phyloP scores from a whole-genome alignment of 2,329 filamentous ascomycete genomes.

The Alternaria viburni region DNA sequence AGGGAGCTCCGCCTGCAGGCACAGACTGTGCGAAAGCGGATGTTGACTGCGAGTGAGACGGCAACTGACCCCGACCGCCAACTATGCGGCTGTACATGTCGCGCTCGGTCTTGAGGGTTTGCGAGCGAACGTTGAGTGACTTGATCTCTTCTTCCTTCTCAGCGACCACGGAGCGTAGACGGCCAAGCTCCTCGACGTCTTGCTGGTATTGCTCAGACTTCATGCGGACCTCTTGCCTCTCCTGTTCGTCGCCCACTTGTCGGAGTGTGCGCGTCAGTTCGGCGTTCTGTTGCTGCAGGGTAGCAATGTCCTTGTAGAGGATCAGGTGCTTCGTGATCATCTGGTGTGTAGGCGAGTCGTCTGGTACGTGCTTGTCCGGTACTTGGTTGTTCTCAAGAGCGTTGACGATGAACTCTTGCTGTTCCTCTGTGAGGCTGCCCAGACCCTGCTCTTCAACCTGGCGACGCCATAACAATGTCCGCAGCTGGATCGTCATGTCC shows the following conservation, averaged over 20 bases:
- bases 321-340: constrained; percentile 91
- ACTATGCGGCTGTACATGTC: constrained; percentile 98
- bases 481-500: constrained; percentile 87
- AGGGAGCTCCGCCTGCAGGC: constrained; percentile 7
- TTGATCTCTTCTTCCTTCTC: constrained; percentile 85
- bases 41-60: constrained; percentile 39
- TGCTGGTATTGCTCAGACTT: constrained; percentile 62
- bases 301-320: constrained; percentile 82
- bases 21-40: constrained; percentile 32
- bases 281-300: constrained; percentile 87
- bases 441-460: constrained; percentile 81
- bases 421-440: constrained; percentile 72
- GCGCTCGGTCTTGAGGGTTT: constrained; percentile 93
- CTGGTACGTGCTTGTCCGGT: constrained; percentile 66
- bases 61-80: constrained; percentile 72
- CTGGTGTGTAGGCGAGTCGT: constrained; percentile 82
- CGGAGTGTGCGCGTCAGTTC: constrained; percentile 83
- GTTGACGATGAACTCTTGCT: constrained; percentile 76
- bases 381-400: constrained; percentile 75
- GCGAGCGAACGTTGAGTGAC: constrained; percentile 80
- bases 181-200: constrained; percentile 73
- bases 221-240: constrained; percentile 81
- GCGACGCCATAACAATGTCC: constrained; percentile 86
- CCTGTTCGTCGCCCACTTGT: constrained; percentile 85
- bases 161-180: constrained; percentile 73